These are phyloP conservation scores for Nicotiana rustica DNA, from an alignment of 305 asterid genomes.

Conservation along the genomic window DNA sequence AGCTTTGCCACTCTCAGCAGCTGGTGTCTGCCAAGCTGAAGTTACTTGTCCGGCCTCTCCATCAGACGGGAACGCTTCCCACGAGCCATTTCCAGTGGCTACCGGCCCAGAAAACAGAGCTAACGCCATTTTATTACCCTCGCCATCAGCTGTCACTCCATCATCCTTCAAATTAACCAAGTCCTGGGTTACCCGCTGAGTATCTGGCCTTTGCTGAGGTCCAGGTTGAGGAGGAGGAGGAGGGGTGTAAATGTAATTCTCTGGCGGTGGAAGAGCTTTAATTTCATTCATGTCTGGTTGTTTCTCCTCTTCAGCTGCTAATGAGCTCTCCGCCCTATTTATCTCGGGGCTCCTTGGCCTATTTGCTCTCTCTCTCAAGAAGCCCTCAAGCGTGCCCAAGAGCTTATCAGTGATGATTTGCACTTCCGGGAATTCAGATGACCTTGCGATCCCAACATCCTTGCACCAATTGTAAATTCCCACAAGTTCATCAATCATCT, in stretches of 20 bases:
- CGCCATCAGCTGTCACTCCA: conserved; percentile 57
- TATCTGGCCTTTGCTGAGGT: conserved; percentile 40
- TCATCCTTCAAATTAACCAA: conserved; percentile 63
- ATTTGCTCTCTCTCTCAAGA: conserved; percentile 58
- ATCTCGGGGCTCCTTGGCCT: conserved; percentile 46
- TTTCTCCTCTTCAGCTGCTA: conserved; percentile 48
- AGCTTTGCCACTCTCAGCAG: conserved; percentile 61
- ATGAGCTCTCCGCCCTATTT: conserved; percentile 42
- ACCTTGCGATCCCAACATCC: conserved; percentile 61
- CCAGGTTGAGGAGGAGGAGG: conserved; percentile 34
- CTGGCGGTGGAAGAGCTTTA: conserved; percentile 68
- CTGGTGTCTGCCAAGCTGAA: conserved; percentile 71
- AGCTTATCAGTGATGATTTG: conserved; percentile 60
- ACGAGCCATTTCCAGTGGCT: conserved; percentile 41
- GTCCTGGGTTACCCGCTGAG: conserved; percentile 50
- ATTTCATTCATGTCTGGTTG: conserved; percentile 46
- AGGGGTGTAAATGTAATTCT: conserved; percentile 42
- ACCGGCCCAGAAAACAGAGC: conserved; percentile 57
- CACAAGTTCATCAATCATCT: conserved; percentile 59
- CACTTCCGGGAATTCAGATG: conserved; percentile 68
- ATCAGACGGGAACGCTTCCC: conserved; percentile 59
- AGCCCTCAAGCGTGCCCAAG: conserved; percentile 62
- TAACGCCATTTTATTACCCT: conserved; percentile 58
- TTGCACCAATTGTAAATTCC: conserved; percentile 65
- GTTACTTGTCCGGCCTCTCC: conserved; percentile 49